Evolutionary conservation across 2,329 filamentous ascomycete genomes (phyloP).

Genomic region (Aspergillus quadrilineatus): DNA sequence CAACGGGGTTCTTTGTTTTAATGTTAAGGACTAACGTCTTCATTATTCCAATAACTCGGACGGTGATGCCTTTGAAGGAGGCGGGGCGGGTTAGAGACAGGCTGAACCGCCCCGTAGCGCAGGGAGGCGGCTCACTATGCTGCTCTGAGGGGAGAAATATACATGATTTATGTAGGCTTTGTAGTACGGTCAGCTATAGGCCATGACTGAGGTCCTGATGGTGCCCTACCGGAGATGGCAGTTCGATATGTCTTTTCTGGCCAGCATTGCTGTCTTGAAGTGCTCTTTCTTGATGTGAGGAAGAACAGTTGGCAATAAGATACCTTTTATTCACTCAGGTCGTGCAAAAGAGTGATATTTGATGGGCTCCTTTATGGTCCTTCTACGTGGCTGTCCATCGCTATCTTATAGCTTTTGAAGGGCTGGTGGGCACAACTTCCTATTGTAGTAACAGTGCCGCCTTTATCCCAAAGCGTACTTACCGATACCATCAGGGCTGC

Average conservation of each 20-base stretch:
- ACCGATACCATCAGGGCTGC: no score
- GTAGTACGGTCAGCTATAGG: not conserved
- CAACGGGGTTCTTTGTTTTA: not conserved
- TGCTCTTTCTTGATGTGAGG: not conserved
- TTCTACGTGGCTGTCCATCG: not conserved
- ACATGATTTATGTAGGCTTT: constrained; percentile 20
- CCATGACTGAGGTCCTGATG: not conserved
- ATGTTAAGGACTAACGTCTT: constrained; percentile 14
- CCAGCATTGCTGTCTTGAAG: not conserved
- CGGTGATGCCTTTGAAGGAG: constrained; percentile 18
- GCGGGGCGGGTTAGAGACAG: constrained; percentile 9
- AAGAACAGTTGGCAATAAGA: not conserved
- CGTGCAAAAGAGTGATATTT: not conserved
- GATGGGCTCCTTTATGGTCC: not conserved
- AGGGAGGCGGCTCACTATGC: not conserved
- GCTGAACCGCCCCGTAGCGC: constrained; percentile 15
- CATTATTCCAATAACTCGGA: constrained; percentile 17
- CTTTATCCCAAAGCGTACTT: not conserved
- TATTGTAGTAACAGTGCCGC: not conserved
- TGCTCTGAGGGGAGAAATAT: constrained; percentile 16
- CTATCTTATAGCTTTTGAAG: not conserved
- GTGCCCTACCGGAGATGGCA: not conserved
- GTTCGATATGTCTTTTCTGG: not conserved
- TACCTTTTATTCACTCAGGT: no score
- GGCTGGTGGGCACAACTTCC: not conserved